Percentiles rank a stretch among this genome's conserved stretches.
phyloP scores from a whole-genome alignment of 2,329 filamentous ascomycete genomes.

The Penicillium sp. region DNA sequence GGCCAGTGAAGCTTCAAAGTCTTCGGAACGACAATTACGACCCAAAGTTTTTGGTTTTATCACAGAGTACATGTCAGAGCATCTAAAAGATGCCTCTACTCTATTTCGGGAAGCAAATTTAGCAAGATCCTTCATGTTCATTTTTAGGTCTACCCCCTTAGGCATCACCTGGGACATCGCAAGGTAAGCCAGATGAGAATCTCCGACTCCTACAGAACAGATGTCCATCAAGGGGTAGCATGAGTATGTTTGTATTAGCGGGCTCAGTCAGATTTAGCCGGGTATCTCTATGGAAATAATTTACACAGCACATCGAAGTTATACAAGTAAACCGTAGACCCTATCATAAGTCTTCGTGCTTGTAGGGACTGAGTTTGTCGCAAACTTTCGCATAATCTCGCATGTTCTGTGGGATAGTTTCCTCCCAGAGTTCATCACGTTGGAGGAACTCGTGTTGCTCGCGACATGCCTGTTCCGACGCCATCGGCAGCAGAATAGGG shows the following conservation, averaged over 20 bases:
- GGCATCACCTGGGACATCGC: no score
- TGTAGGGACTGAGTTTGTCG: conserved; percentile 25
- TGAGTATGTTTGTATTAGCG: not conserved
- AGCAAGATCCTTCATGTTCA: no score
- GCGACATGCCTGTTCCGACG: conserved; percentile 34
- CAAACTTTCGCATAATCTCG: conserved; percentile 39
- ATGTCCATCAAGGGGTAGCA: no score
- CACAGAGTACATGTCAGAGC: no score
- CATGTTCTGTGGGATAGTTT: conserved; percentile 40
- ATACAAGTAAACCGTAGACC: not conserved
- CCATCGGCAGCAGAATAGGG: conserved; percentile 35
- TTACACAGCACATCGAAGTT: not conserved
- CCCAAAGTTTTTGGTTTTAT: no score
- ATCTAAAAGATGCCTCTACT: no score
- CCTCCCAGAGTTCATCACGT: conserved; percentile 37
- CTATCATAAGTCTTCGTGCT: conserved; percentile 24
- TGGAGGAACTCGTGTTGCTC: conserved; percentile 36
- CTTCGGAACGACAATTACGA: no score
- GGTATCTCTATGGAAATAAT: conserved; percentile 1
- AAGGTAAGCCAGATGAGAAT: no score
- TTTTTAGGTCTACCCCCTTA: no score
- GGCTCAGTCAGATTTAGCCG: not conserved
- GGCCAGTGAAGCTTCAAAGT: no score
- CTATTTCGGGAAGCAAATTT: no score
- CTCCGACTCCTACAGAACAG: no score